Evolutionary conservation across 371 early-diverging fungal genomes (phyloP), one percentile per base, ranked within the genome.

Genomic region (Dichotomocladium elegans): DNA sequence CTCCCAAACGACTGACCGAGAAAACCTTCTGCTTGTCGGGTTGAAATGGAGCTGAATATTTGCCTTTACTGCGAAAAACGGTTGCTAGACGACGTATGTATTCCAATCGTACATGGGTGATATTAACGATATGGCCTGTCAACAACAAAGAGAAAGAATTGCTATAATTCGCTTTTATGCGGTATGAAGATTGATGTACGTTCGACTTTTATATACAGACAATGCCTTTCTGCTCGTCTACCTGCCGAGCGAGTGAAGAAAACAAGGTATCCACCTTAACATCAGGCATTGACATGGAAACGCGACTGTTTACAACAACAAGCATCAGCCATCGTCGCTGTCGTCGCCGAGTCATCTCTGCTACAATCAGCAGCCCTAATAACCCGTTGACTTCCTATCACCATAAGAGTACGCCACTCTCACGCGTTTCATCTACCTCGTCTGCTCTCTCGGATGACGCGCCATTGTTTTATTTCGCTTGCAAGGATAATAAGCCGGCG

Each of bases 41-140:
- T 41, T 24, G 30, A n/a, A 35, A 56, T 56, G 56, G 56, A 56
- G 27, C 56, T 56, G 31, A 56, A 49, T 33, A 56, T 56, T 48
- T 56, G 56, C 43, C 40, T 56, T 48, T 56, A 56, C 25, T 56
- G 56, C 48, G 56, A 56, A 43, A 56, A 47, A 24, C 56, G 56
- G 30, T 25, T 56, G 43, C 49, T 26, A 9, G 56, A 52, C 26
- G 53, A 52, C 29, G 53, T 52, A 52, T 52, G 26, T 52, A 21
- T 31, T n/a, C 26, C 11, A 15, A 7, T 17, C 9, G 15, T 25
- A 30, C 19, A n/a, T 50, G 25, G 9, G 14, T 37, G 26, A 27
- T 34, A n/a, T 24, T 25, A 12, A 22, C 17, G n/a, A 17, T 10
- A 25, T 2, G 45, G n/a, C 9, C 2, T n/a, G 19, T 19, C 25